A percentile compares a stretch with the other conserved stretches of the same genome.
phyloP scores from a whole-genome alignment of 1,139 yeast genomes.

The Wickerhamomyces sp. region DNA sequence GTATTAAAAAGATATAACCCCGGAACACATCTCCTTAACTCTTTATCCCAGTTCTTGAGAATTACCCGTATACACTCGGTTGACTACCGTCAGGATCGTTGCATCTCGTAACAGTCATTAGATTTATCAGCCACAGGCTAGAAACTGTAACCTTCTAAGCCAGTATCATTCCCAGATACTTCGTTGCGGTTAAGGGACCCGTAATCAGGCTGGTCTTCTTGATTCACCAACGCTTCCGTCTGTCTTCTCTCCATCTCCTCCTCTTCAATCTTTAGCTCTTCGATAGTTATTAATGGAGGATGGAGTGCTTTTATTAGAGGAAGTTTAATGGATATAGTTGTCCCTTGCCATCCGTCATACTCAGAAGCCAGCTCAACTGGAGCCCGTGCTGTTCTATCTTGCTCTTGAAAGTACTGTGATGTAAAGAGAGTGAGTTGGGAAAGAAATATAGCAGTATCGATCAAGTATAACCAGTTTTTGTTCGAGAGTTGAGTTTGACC shows the following conservation, averaged over 20 bases:
- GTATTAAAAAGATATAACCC: background rate
- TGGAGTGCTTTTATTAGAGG: slow-evolving; percentile 12
- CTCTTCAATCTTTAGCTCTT: slow-evolving; percentile 12
- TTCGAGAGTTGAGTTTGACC: slow-evolving; percentile 17
- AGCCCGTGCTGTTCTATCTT: slow-evolving; percentile 1
- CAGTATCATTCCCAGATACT: background rate
- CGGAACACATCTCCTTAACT: background rate
- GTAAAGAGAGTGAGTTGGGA: slow-evolving; percentile 15
- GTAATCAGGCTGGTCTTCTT: slow-evolving; percentile 1
- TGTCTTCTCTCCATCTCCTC: slow-evolving; percentile 3
- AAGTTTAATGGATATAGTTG: slow-evolving; percentile 6
- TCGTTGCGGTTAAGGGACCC: background rate
- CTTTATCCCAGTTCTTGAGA: background rate
- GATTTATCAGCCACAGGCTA: too few species aligned
- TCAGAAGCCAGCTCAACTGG: slow-evolving; percentile 7
- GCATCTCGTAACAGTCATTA: too few species aligned
- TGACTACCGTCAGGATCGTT: background rate
- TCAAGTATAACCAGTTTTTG: slow-evolving; percentile 10
- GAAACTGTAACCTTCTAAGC: background rate
- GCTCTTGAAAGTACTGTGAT: slow-evolving; percentile 8
- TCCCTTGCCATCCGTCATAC: slow-evolving; percentile 16
- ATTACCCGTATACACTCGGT: background rate
- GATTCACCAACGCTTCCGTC: slow-evolving; percentile 2
- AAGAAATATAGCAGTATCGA: slow-evolving; percentile 15
- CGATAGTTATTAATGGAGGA: slow-evolving; percentile 10